phyloP scores from a whole-genome alignment of 805 yeast genomes.

The Sporopachydermia lactativora region DNA sequence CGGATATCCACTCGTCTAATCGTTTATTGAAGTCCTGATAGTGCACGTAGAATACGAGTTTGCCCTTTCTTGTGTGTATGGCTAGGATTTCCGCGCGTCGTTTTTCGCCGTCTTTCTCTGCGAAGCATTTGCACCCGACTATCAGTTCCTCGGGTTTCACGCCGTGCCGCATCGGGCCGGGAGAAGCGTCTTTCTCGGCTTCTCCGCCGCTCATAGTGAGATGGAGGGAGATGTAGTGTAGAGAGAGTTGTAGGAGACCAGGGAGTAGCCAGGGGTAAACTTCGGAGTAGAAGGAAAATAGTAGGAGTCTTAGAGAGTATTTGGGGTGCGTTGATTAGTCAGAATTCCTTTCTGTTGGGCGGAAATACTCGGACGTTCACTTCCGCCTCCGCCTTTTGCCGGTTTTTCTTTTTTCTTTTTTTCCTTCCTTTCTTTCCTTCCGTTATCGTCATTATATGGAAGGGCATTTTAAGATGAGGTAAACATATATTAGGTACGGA shows the following conservation, averaged over 20 bases:
- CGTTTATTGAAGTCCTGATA: slow-evolving; percentile 92
- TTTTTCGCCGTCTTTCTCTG: slow-evolving; percentile 64
- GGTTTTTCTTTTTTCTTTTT: no score
- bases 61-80: slow-evolving; percentile 57
- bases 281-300: background rate
- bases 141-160: slow-evolving; percentile 31
- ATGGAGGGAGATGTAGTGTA: no score
- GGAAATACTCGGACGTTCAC: no score
- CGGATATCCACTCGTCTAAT: slow-evolving; percentile 86
- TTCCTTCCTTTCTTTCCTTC: no score
- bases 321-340: no score
- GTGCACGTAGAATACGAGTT: slow-evolving; percentile 80
- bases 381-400: no score
- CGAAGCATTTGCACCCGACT: slow-evolving; percentile 74
- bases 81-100: slow-evolving; percentile 80
- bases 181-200: background rate
- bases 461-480: no score
- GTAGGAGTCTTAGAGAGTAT: no score
- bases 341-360: no score
- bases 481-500: no score
- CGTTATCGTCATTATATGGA: no score
- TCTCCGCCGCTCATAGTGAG: background rate
- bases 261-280: background rate
- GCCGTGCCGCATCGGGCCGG: background rate
- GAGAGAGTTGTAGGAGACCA: no score